Base-by-base conservation (phyloP, 2,329 filamentous ascomycete genomes). In the Mycogone perniciosa region DNA sequence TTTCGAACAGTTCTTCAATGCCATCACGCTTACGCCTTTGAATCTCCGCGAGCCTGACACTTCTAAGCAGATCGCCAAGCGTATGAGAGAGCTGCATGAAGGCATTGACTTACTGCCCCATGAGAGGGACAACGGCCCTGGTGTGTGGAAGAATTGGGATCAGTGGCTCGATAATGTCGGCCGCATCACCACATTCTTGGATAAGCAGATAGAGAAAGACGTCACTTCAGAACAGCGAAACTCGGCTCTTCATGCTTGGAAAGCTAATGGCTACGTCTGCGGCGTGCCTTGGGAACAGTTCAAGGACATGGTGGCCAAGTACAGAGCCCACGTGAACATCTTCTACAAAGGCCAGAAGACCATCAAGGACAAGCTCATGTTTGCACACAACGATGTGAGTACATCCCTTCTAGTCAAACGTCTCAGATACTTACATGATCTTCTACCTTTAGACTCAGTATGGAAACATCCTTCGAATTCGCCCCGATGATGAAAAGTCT, bases 341-440 rank as follows among this genome's bases (percentile, higher is more conserved):
- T 79, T 82, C 60, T 93, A 91, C 66, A 86, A 86, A 37, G 83
- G 83, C 1, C 64, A 74, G 4, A 71, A 80, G 33, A 80, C 79
- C 44, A 76, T 97, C 50, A 85, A 85, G 47, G 79, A 88, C 43
- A 78, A 82, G 49, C 79, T 99, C 8, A 84, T 96, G 0, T 99
- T 99, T 75, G 89, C 90, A n/a, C 93, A 99, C 67, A 96, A 96
- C 62, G 93, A 99, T 77, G 90, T 95, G 70, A 73, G 86, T 70
- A 41, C 31, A 9, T 30, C 1, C 7, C 3, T 13, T 5, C 26
- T 26, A n/a, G 26, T 33, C 29, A 30, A 20, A 26, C 26, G 20
- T 7, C 11, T 27, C 4, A 8, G n/a, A 29, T 7, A 27, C 30
- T 37, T n/a, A 49, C 27, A 31, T 48, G 63, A 31, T 60, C 44